Evolutionary conservation across 139 green algal species (phyloP), one percentile per base, ranked within the genome.

Genomic region (Microglena sp.): DNA sequence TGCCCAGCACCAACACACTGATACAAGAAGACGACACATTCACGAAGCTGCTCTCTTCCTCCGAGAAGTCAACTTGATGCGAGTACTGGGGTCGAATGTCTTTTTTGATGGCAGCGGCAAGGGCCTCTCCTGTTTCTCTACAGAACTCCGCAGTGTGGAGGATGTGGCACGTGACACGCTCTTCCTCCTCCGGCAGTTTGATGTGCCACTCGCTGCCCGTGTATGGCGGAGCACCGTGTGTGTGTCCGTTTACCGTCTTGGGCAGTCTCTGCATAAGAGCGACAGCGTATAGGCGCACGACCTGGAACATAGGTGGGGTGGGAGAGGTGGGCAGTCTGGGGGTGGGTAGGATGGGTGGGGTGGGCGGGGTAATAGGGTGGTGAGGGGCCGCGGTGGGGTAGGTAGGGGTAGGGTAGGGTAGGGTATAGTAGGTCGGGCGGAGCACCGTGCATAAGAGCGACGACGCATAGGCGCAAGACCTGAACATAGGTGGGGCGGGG

Each of bases 61-160:
- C 80, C 6, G 54, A 54, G 45, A 95, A 77, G 75, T 95, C 88
- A 31, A 96, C 65, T 45, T 81, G 66, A 35, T 5, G 36, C 36
- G 28, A 81, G 71, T 5, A 64, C 72, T 30, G 70, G n/a, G n/a
- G 55, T 58, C 68, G 68, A 22, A 81, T 75, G 63, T 85, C 77
- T 40, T 83, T 79, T 18, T 81, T 72, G 55, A 95, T 78, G 29
- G 73, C 78, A 11, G 76, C 74, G 0, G 70, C 80, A 8, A 93
- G 66, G 3, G 63, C 77, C 46, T 89, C 77, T 28, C 74, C 32
- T 2, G 78, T 87, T 32, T 82, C 78, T 6, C 68, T 45, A 83
- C 93, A 98, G 75, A 96, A 95, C 68, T 97, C 92, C 0, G 87
- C 83, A 3, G 92, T 97, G 73, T 85, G 87, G 60, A 97, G 76